Evolutionary conservation across 139 green algal genomes (phyloP), one percentile per base, ranked within the genome.

Genomic region (Dunaliella primolecta): DNA sequence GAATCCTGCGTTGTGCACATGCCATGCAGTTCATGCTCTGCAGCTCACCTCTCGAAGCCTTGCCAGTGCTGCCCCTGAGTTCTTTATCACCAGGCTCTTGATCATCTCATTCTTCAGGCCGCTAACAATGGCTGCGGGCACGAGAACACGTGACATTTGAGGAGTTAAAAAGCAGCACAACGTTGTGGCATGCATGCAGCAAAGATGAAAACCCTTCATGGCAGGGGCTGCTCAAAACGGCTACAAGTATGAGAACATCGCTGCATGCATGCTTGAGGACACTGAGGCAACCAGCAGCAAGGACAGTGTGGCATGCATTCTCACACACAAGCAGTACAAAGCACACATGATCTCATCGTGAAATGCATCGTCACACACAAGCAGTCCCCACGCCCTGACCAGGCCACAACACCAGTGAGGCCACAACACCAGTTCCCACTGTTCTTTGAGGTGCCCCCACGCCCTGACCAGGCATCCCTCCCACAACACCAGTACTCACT

Each of bases 41-140:
- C 82, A 3, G 75, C 81, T 86, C 46, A 15, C 46, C 46, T 64
- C 46, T 7, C 46, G 46, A 7, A 64, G 7, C 46, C 46, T 64
- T 7, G 46, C 7, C 46, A 64, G 46, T 25, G 46, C 46, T 25
- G 46, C 46, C 46, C 64, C n/a, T n/a, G 88, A 72, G 83, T 95
- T 95, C 34, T 23, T 84, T 36, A 83, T 75, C 46, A 91, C 86
- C 46, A 89, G 80, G 31, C n/a, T 29, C 83, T 89, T 89, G 55
- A 95, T 81, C 30, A 90, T 83, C 20, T 89, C 78, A 37, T 31
- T 31, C 75, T 80, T 80, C 29, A 80, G 75, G n/a, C 31, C 75
- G 33, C 75, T 80, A 2, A 33, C 31, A 3, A 80, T 29, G 29
- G 33, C 75, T 80, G 75, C 75, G 27, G 32, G 72, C 25, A 24